A percentile compares a stretch with the other conserved stretches of the same genome.
These are phyloP conservation scores for Fallopia convolvulus DNA, from an alignment of 148 eudicot genomes.

Conservation along the genomic window DNA sequence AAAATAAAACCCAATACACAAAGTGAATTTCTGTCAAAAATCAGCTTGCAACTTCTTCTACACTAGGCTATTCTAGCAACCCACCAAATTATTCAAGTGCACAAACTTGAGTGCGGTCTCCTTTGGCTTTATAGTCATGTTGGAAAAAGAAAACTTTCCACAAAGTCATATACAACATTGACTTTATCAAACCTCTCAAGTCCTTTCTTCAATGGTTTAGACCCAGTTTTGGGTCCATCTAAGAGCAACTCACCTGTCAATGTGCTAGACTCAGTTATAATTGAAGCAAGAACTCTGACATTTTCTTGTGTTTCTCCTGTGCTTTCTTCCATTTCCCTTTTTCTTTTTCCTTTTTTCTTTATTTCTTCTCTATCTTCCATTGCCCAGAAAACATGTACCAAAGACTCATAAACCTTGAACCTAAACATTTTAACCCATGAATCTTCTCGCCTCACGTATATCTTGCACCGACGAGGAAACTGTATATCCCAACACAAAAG, in stretches of 20 bases:
- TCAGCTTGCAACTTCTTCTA: too few relatives aligned
- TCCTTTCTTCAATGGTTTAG: not conserved
- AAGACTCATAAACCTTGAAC: not conserved
- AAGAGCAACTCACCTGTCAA: not conserved
- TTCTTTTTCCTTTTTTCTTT: not conserved
- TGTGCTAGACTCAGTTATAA: not conserved
- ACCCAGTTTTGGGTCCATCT: not conserved
- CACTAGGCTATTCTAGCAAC: too few relatives aligned
- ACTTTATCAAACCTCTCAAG: not conserved
- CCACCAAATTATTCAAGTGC: too few relatives aligned
- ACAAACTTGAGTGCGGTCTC: too few relatives aligned
- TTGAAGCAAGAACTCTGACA: not conserved
- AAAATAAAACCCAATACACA: too few relatives aligned
- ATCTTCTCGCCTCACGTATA: not conserved
- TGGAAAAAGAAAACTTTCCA: slow-evolving; percentile 9
- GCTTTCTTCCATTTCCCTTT: not conserved
- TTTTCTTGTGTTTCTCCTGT: too few relatives aligned
- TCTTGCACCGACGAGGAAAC: not conserved
- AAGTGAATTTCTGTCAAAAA: too few relatives aligned
- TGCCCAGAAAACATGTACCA: not conserved
- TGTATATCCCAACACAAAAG: not conserved
- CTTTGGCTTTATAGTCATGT: too few relatives aligned
- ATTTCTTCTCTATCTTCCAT: not conserved
- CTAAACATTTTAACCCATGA: not conserved
- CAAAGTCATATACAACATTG: not conserved